Evolutionary conservation across 1,139 yeast genomes (phyloP).

Genomic region (Magnusiomyces starmeri): DNA sequence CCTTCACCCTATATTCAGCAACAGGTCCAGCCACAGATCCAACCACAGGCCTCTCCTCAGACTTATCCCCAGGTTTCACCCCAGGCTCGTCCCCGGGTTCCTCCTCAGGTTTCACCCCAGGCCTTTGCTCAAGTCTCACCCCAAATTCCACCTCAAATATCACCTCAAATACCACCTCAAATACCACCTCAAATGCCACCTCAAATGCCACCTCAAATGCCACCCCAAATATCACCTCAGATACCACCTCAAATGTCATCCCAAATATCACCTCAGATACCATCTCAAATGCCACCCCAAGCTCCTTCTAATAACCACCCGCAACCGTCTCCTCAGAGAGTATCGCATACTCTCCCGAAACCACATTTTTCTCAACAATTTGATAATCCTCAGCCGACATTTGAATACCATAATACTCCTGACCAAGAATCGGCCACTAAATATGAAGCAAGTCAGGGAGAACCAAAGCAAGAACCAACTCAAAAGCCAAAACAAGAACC

Average conservation of each 20-base stretch:
- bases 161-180: slow-evolving; percentile 10
- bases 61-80: neutral
- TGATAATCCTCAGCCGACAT: too few relatives aligned
- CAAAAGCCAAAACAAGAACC: neutral
- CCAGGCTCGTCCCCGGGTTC: neutral
- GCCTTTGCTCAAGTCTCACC: neutral
- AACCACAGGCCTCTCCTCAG: neutral
- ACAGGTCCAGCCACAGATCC: slow-evolving; percentile 5
- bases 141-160: slow-evolving; percentile 28
- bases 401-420: too few relatives aligned
- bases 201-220: neutral
- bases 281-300: neutral
- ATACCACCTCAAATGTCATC: neutral
- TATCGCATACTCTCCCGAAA: too few relatives aligned
- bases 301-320: too few relatives aligned
- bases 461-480: neutral
- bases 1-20: slow-evolving; percentile 2
- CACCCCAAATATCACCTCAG: neutral
- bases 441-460: too few relatives aligned
- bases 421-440: too few relatives aligned
- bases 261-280: neutral
- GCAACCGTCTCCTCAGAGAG: too few relatives aligned
- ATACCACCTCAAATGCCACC: neutral
- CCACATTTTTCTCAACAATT: too few relatives aligned
- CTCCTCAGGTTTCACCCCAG: neutral